A percentile compares a stretch with the other conserved stretches of the same genome.
Evolutionary conservation across 1,284 basidiomycete species (phyloP).

Genomic region (Leccinum fallax): DNA sequence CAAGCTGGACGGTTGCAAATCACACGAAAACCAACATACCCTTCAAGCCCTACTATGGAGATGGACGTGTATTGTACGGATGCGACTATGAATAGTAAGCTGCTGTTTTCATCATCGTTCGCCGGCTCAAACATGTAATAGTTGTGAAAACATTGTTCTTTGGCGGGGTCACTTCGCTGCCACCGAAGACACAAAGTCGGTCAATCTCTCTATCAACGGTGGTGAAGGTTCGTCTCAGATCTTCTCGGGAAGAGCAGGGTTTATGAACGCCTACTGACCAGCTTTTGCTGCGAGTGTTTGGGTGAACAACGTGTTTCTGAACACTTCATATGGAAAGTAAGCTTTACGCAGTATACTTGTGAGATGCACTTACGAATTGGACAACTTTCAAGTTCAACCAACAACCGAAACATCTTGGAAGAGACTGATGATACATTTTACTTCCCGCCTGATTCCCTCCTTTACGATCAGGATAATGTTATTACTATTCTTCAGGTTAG

Average conservation of each 20-base stretch:
- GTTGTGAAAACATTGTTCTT: slow-evolving; percentile 77
- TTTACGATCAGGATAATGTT: slow-evolving; percentile 61
- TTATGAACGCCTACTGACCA: slow-evolving; percentile 4
- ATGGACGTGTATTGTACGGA: slow-evolving; percentile 72
- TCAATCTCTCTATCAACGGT: slow-evolving; percentile 77
- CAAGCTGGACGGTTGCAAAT: slow-evolving; percentile 63
- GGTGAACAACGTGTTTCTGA: slow-evolving; percentile 75
- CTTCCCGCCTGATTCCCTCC: slow-evolving; percentile 59
- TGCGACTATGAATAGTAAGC: slow-evolving; percentile 82
- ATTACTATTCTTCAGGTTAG: slow-evolving; percentile 72
- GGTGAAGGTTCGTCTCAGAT: slow-evolving; percentile 58
- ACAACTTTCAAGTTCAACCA: slow-evolving; percentile 52
- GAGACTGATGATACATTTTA: slow-evolving; percentile 65
- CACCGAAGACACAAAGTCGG: slow-evolving; percentile 57
- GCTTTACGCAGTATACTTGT: slow-evolving; percentile 25
- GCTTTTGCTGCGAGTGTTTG: slow-evolving; percentile 80
- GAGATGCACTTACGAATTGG: slow-evolving; percentile 4
- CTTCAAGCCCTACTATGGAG: slow-evolving; percentile 66
- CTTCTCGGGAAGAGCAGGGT: background rate
- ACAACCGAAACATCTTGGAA: slow-evolving; percentile 56
- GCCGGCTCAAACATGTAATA: slow-evolving; percentile 29
- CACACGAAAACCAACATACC: slow-evolving; percentile 73
- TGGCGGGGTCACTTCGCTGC: slow-evolving; percentile 81
- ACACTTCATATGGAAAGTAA: slow-evolving; percentile 72
- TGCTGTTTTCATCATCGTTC: background rate